Conservation (phyloP, 2,329 filamentous ascomycete species). For the Plectosphaerella sp. region DNA sequence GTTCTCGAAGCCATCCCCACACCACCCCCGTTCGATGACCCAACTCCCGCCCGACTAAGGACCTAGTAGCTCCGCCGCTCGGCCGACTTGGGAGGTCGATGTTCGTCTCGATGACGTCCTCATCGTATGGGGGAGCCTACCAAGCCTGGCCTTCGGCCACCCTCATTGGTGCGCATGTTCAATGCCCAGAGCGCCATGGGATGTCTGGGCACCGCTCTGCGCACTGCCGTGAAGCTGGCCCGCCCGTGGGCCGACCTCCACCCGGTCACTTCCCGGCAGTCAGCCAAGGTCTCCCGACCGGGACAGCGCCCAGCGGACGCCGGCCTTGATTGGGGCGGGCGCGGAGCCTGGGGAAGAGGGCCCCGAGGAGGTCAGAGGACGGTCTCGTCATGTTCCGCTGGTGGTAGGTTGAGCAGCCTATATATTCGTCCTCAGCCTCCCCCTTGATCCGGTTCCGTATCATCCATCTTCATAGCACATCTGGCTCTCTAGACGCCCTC, state of each 20-base stretch:
- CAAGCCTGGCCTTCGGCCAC: background rate
- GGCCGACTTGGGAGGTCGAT: background rate
- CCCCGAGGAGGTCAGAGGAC: background rate
- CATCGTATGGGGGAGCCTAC: background rate
- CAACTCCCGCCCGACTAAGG: too few species aligned
- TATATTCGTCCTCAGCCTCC: background rate
- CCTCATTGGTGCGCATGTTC: background rate
- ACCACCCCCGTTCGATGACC: too few species aligned
- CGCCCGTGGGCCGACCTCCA: background rate
- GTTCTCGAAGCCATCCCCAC: too few species aligned
- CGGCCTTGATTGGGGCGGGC: background rate
- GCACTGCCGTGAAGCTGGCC: background rate
- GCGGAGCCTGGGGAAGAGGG: background rate
- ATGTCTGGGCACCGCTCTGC: background rate
- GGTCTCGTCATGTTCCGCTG: too few species aligned
- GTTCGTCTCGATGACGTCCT: conserved; percentile 1
- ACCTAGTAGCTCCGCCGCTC: too few species aligned
- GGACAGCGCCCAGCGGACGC: background rate
- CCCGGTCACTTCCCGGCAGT: background rate
- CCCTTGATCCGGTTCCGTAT: too few species aligned
- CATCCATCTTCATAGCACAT: too few species aligned
- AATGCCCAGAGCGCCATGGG: background rate
- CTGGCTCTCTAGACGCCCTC: too few species aligned
- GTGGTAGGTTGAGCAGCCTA: too few species aligned
- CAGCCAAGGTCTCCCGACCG: background rate